Conservation (phyloP, 495 filamentous ascomycete genomes). For the Penicillium bialowiezense region DNA sequence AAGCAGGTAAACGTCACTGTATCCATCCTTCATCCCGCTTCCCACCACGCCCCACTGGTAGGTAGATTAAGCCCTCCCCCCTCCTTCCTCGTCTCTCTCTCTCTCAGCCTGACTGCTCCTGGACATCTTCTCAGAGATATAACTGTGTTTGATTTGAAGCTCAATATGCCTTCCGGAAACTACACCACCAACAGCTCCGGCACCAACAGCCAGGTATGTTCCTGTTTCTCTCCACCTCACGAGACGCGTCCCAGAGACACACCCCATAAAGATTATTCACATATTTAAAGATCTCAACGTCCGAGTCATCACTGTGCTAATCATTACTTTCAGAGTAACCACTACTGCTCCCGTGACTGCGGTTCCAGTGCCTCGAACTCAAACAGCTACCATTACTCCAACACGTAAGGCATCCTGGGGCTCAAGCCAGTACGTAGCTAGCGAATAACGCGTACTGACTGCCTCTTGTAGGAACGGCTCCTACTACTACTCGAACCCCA, state of each 20-base stretch:
- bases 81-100: background rate
- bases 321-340: constrained; percentile 43
- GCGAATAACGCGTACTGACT: background rate
- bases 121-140: too few relatives aligned
- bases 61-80: background rate
- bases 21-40: background rate
- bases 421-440: too few relatives aligned
- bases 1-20: background rate
- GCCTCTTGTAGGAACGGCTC: constrained; percentile 37
- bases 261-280: background rate
- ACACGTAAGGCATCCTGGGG: constrained; percentile 27
- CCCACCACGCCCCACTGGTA: background rate
- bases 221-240: too few relatives aligned
- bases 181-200: constrained; percentile 42
- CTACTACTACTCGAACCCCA: constrained; percentile 53
- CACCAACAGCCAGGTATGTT: constrained; percentile 45
- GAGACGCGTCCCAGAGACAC: too few relatives aligned
- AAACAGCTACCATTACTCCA: constrained; percentile 52
- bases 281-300: too few relatives aligned
- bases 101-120: too few relatives aligned
- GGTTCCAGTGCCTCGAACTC: constrained; percentile 37
- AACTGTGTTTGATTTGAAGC: background rate
- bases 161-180: constrained; percentile 29
- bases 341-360: constrained; percentile 50
- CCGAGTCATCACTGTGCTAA: background rate